phyloP scores from a whole-genome alignment of 2,329 filamentous ascomycete genomes.

The Phoma sp. region DNA sequence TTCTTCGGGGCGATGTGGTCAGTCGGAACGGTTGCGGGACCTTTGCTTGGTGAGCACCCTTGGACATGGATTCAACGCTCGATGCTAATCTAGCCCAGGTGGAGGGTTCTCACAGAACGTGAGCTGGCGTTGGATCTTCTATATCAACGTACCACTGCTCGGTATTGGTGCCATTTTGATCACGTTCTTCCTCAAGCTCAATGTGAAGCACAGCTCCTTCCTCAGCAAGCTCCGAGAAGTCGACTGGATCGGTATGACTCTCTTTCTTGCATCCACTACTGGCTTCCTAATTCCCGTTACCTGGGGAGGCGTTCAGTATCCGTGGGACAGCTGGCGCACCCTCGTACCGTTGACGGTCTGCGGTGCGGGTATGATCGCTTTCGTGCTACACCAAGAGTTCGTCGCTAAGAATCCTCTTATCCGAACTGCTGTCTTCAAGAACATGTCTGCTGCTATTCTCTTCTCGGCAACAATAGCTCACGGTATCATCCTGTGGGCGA shows the following conservation, averaged over 20 bases:
- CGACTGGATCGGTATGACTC: conserved; percentile 67
- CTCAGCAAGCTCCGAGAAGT: conserved; percentile 54
- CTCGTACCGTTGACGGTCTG: conserved; percentile 58
- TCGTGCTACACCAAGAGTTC: not conserved
- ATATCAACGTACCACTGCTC: conserved; percentile 67
- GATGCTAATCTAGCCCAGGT: conserved; percentile 32
- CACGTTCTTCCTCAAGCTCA: conserved; percentile 52
- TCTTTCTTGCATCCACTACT: conserved; percentile 68
- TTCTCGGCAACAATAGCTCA: conserved; percentile 65
- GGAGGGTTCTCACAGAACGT: conserved; percentile 56
- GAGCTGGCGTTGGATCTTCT: conserved; percentile 71
- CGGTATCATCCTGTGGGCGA: conserved; percentile 57
- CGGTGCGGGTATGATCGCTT: not conserved
- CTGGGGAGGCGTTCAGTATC: conserved; percentile 71
- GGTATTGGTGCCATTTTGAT: conserved; percentile 58
- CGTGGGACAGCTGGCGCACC: conserved; percentile 68
- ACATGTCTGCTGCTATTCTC: conserved; percentile 29
- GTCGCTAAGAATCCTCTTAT: not conserved
- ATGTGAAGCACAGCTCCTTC: not conserved
- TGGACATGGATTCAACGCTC: not conserved
- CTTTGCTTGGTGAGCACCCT: conserved; percentile 56
- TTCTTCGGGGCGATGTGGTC: conserved; percentile 60
- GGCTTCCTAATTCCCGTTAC: conserved; percentile 69
- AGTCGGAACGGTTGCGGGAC: conserved; percentile 63
- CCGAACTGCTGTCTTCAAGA: conserved; percentile 1